Percentiles rank a stretch among this genome's conserved stretches.
Evolutionary conservation across 257 asterid genomes (phyloP).

Genomic region (Scutellaria galericulata): DNA sequence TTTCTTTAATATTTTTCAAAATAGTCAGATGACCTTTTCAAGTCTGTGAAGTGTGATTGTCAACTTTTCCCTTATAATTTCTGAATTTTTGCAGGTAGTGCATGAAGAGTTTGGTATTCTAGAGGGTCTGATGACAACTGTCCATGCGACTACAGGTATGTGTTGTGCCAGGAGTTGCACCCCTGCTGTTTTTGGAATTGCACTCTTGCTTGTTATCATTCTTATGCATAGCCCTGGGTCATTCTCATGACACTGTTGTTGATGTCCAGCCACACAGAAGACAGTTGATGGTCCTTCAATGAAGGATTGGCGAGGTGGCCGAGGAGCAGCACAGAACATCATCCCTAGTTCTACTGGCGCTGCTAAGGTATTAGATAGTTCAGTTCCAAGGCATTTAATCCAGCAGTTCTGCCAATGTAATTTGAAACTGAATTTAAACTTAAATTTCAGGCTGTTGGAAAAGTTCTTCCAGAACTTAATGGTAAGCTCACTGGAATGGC

Average conservation of each 20-base stretch:
- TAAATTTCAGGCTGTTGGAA: slow-evolving; percentile 87
- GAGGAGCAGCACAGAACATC: slow-evolving; percentile 98
- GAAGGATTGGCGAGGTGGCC: slow-evolving; percentile 99
- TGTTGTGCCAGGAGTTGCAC: slow-evolving; percentile 5
- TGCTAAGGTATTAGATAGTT: slow-evolving; percentile 72
- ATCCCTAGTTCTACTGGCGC: slow-evolving; percentile 99
- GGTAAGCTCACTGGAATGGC: slow-evolving; percentile 99
- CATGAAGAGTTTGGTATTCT: slow-evolving; percentile 97
- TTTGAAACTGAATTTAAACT: background rate
- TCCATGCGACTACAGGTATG: slow-evolving; percentile 96
- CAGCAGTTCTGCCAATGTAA: background rate
- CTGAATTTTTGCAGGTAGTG: slow-evolving; percentile 67
- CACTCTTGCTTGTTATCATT: slow-evolving; percentile 10
- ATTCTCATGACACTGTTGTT: slow-evolving; percentile 35
- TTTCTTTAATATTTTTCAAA: background rate
- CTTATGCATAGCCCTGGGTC: slow-evolving; percentile 30
- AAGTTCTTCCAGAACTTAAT: slow-evolving; percentile 96
- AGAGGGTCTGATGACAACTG: slow-evolving; percentile 98
- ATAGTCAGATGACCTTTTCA: background rate
- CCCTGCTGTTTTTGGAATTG: slow-evolving; percentile 13
- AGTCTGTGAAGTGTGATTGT: background rate
- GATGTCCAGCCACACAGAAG: slow-evolving; percentile 89
- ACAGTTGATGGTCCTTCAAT: slow-evolving; percentile 98
- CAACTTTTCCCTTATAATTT: slow-evolving; percentile 9
- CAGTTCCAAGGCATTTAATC: slow-evolving; percentile 1